Conservation (phyloP, 2,329 filamentous ascomycete species). For the Fusarium chaquense region DNA sequence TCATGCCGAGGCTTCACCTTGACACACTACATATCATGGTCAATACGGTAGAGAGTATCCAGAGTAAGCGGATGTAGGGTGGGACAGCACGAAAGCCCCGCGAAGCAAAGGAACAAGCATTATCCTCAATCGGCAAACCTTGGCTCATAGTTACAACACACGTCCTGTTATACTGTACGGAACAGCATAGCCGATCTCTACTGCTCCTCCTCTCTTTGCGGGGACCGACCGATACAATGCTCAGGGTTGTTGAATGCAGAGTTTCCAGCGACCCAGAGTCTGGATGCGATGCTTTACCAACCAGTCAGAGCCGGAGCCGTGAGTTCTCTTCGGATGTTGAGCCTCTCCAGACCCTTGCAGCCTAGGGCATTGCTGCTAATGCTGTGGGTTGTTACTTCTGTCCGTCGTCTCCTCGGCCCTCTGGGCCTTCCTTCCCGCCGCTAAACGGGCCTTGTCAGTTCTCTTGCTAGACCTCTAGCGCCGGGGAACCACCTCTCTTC, state of each 20-base stretch:
- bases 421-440: conserved; percentile 38
- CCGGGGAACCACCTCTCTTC: conserved; percentile 34
- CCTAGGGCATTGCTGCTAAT: background rate
- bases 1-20: conserved; percentile 20
- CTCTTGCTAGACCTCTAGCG: conserved; percentile 27
- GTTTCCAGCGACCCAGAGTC: background rate
- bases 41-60: conserved; percentile 28
- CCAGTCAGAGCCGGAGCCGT: background rate
- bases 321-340: conserved; percentile 27
- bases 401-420: conserved; percentile 32
- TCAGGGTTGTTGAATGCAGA: background rate
- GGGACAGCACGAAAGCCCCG: conserved; percentile 2
- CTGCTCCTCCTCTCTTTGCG: background rate
- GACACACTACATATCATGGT: conserved; percentile 7
- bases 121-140: conserved; percentile 2
- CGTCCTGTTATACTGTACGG: background rate
- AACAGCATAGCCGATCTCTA: conserved; percentile 5
- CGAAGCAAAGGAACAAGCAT: conserved; percentile 5
- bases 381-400: conserved; percentile 2
- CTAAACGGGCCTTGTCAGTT: conserved; percentile 39
- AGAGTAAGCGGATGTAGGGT: conserved; percentile 16
- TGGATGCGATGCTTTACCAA: background rate
- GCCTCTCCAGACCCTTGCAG: conserved; percentile 31
- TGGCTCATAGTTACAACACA: background rate
- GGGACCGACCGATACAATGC: background rate